Conservation (phyloP, 495 filamentous ascomycete genomes). For the Tirmania nivea region DNA sequence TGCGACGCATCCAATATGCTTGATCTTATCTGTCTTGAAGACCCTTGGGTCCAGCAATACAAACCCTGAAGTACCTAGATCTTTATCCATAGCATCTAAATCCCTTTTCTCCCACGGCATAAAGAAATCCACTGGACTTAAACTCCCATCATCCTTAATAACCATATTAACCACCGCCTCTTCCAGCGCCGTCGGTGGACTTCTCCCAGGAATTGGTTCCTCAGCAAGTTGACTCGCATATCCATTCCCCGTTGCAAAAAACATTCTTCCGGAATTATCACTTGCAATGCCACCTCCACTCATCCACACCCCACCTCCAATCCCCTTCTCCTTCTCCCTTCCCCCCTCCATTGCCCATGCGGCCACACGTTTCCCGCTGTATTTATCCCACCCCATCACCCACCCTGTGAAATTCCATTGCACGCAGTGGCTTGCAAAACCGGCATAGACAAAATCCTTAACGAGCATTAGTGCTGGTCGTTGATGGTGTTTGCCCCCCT, state of each 20-base stretch:
- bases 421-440: conserved; percentile 28
- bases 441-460: conserved; percentile 24
- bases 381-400: conserved; percentile 27
- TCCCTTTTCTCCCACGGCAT: conserved; percentile 21
- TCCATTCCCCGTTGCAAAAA: conserved; percentile 20
- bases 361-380: conserved; percentile 22
- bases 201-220: conserved; percentile 18
- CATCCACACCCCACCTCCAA: conserved; percentile 21
- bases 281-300: conserved; percentile 19
- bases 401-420: conserved; percentile 29
- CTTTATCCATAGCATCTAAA: conserved; percentile 20
- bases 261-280: conserved; percentile 21
- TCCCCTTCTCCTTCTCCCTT: conserved; percentile 10
- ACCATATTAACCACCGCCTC: conserved; percentile 23
- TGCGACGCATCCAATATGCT: conserved; percentile 16
- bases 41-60: conserved; percentile 21
- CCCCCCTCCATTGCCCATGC: conserved; percentile 23
- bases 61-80: conserved; percentile 19
- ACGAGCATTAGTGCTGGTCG: conserved; percentile 24
- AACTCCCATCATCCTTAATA: conserved; percentile 17
- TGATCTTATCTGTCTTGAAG: conserved; percentile 22
- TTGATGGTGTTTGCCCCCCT: conserved; percentile 25
- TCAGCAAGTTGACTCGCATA: conserved; percentile 20
- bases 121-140: conserved; percentile 17
- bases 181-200: conserved; percentile 20